phyloP scores from a whole-genome alignment of 371 early-diverging fungal species.

The Smittium culicis region DNA sequence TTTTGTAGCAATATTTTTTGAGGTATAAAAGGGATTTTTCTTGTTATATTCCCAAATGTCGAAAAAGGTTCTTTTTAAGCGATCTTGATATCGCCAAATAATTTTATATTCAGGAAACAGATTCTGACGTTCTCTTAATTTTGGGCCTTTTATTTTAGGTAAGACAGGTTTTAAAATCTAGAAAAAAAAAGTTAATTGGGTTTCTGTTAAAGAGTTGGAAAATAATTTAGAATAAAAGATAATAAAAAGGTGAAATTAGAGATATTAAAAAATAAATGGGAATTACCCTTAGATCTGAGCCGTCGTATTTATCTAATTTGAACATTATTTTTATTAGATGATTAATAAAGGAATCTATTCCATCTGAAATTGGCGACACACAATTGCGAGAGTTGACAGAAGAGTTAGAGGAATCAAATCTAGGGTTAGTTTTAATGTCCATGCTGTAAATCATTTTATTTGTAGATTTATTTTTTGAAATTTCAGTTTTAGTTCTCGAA shows the following conservation, averaged over 20 bases:
- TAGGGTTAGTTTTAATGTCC: no score
- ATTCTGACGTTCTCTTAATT: background rate
- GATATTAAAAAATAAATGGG: background rate
- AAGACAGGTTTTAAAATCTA: background rate
- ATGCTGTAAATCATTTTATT: no score
- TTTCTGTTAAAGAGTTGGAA: background rate
- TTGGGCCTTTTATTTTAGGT: background rate
- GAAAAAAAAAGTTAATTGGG: no score
- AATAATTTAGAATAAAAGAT: background rate
- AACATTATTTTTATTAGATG: background rate
- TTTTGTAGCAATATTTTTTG: background rate
- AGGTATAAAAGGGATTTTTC: constrained; percentile 4
- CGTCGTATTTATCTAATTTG: background rate
- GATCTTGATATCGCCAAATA: constrained; percentile 5
- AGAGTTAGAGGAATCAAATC: no score
- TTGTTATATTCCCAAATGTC: constrained; percentile 6
- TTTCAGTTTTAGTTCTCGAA: no score
- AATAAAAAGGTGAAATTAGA: background rate
- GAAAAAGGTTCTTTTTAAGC: constrained; percentile 4
- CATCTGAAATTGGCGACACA: no score
- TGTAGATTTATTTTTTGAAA: no score
- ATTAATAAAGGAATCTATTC: background rate
- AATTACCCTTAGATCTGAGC: background rate
- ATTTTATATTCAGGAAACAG: background rate
- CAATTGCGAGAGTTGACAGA: no score